Percentiles rank a stretch among this genome's conserved stretches.
These are phyloP conservation scores for Haplosporangium gracile DNA, from an alignment of 192 early-diverging fungal species.

Conservation along the genomic window DNA sequence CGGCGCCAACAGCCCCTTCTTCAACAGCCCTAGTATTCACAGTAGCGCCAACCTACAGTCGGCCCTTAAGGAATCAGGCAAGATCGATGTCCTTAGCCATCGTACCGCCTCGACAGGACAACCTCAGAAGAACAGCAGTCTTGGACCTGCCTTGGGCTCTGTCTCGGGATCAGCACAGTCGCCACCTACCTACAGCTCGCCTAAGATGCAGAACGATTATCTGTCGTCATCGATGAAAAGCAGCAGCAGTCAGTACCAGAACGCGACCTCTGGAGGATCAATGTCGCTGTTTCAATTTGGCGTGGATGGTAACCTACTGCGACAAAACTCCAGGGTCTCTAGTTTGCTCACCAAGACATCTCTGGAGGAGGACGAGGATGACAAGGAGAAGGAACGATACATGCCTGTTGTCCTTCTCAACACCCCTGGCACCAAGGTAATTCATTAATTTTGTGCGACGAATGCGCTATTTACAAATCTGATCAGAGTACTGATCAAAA, in stretches of 20 bases:
- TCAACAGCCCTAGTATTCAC: conserved; percentile 7
- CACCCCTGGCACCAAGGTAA: conserved; percentile 31
- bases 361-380: conserved; percentile 41
- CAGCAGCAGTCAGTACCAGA: background rate
- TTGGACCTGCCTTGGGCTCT: conserved; percentile 50
- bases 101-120: conserved; percentile 11
- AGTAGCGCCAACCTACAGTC: conserved; percentile 26
- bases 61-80: conserved; percentile 31
- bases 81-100: conserved; percentile 38
- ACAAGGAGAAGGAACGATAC: conserved; percentile 52
- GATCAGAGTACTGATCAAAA: background rate
- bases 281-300: conserved; percentile 18
- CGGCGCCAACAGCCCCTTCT: conserved; percentile 22
- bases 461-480: background rate
- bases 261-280: background rate
- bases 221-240: conserved; percentile 7
- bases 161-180: conserved; percentile 27
- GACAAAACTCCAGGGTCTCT: background rate
- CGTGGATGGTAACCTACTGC: conserved; percentile 11
- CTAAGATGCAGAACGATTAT: conserved; percentile 11
- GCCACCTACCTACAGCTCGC: conserved; percentile 22
- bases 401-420: conserved; percentile 36
- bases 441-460: background rate
- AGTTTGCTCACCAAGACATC: background rate
- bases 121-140: conserved; percentile 27